phyloP scores from a whole-genome alignment of 139 green algal genomes.

The Tetraselmis chui region DNA sequence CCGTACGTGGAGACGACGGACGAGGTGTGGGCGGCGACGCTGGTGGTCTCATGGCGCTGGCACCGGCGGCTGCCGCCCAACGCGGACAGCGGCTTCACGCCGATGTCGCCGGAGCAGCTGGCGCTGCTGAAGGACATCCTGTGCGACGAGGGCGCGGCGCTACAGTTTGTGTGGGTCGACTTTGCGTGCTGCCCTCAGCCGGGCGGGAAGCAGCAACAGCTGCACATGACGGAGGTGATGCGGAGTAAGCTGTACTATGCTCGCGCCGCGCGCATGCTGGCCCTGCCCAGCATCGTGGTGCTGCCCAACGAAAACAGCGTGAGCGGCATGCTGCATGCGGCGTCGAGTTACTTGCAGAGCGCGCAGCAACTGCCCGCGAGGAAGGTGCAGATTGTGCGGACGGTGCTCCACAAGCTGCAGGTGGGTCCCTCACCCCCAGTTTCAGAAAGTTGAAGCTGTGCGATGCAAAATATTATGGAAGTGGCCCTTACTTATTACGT shows the following conservation, averaged over 20 bases:
- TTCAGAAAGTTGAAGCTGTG: too few relatives aligned
- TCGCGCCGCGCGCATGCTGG: not conserved
- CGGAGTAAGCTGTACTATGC: not conserved
- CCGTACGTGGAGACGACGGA: not conserved
- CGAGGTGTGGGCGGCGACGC: not conserved
- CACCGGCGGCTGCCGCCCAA: not conserved
- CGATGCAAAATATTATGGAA: too few relatives aligned
- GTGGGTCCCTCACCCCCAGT: not conserved
- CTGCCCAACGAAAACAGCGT: not conserved
- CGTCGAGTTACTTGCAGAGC: not conserved
- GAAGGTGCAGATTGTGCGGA: not conserved
- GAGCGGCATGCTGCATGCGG: not conserved
- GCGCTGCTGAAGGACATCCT: not conserved
- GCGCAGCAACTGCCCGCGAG: not conserved
- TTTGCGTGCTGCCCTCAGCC: not conserved
- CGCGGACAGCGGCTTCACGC: not conserved
- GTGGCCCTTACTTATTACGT: too few relatives aligned
- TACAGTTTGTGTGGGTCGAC: not conserved
- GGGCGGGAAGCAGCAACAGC: not conserved
- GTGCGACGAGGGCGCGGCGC: not conserved
- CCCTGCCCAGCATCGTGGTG: not conserved
- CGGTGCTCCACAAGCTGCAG: not conserved
- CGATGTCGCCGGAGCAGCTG: not conserved
- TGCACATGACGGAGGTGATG: not conserved
- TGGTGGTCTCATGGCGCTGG: not conserved